Evolutionary conservation across 176 grass and related monocot genomes (phyloP).

Genomic region (Panicum miliaceum): DNA sequence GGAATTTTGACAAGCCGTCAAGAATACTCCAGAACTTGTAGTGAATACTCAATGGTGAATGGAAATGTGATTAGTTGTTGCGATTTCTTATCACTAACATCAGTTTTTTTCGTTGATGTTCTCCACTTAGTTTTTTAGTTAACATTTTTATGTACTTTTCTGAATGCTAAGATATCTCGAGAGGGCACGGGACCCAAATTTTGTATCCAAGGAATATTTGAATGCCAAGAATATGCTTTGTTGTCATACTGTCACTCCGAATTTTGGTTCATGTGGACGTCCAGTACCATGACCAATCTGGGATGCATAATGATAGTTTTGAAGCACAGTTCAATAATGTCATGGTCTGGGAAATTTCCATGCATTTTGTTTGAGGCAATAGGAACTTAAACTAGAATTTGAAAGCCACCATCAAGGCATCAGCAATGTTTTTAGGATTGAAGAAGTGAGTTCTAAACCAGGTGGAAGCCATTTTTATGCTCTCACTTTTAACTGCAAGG

Average conservation of each 20-base stretch:
- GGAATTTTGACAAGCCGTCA: neutral
- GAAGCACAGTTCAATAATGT: conserved; percentile 13
- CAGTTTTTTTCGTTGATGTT: neutral
- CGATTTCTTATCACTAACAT: neutral
- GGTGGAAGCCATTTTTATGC: neutral
- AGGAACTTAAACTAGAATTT: neutral
- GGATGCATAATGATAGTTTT: conserved; percentile 12
- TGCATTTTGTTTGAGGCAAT: conserved; percentile 10
- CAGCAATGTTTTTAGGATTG: neutral
- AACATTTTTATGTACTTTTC: neutral
- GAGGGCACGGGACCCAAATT: neutral
- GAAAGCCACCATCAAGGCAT: neutral
- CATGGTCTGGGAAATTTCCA: neutral
- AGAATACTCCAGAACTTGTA: neutral
- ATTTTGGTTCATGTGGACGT: neutral
- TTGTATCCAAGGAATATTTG: neutral
- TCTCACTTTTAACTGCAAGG: neutral
- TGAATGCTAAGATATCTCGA: neutral
- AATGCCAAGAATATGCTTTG: neutral
- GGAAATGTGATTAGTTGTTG: neutral
- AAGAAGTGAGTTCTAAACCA: neutral
- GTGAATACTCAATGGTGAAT: neutral
- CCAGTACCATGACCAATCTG: neutral
- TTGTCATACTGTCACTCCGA: neutral
- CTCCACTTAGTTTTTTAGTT: neutral